Evolutionary conservation across 2,329 filamentous ascomycete genomes (phyloP).

Genomic region (Aotearoamyces nothofagi): DNA sequence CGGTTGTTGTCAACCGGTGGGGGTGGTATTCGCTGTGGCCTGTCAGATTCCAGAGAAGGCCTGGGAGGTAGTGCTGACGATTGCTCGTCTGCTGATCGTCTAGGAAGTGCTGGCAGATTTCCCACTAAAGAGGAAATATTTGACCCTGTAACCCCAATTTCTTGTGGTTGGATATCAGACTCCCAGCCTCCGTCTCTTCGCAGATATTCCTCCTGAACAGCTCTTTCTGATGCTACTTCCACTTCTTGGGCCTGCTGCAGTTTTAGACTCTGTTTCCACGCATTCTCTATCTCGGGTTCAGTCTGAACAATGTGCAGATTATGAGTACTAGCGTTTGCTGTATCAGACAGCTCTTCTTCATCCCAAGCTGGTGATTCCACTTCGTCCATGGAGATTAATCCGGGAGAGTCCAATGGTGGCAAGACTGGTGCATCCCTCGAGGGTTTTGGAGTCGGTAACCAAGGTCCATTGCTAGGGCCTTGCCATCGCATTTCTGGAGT

Average conservation of each 20-base stretch:
- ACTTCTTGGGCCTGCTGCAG: slow-evolving; percentile 3
- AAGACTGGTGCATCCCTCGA: slow-evolving; percentile 5
- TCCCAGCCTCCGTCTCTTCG: slow-evolving; percentile 14
- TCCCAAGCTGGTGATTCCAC: slow-evolving; percentile 19
- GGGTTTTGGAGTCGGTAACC: slow-evolving; percentile 9
- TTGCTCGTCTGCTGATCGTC: too few species aligned
- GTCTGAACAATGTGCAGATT: slow-evolving; percentile 8
- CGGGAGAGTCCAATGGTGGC: slow-evolving; percentile 7
- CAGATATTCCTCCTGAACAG: slow-evolving; percentile 6
- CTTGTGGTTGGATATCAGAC: slow-evolving; percentile 12
- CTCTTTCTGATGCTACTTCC: neutral
- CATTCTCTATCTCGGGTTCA: slow-evolving; percentile 14
- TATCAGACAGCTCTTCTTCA: slow-evolving; percentile 11
- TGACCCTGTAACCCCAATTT: too few species aligned
- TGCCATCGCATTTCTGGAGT: slow-evolving; percentile 9
- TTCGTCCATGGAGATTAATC: slow-evolving; percentile 13
- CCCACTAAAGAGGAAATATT: too few species aligned
- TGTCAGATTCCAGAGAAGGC: slow-evolving; percentile 9
- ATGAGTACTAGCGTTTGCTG: slow-evolving; percentile 9
- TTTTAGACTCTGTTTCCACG: slow-evolving; percentile 14
- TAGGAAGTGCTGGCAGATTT: too few species aligned
- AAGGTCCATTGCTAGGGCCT: slow-evolving; percentile 15
- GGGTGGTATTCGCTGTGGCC: slow-evolving; percentile 12
- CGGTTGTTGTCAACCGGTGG: slow-evolving; percentile 8
- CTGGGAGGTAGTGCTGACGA: slow-evolving; percentile 16